Conservation (phyloP, 1,139 yeast species). For the Martiniozyma asiatica region DNA sequence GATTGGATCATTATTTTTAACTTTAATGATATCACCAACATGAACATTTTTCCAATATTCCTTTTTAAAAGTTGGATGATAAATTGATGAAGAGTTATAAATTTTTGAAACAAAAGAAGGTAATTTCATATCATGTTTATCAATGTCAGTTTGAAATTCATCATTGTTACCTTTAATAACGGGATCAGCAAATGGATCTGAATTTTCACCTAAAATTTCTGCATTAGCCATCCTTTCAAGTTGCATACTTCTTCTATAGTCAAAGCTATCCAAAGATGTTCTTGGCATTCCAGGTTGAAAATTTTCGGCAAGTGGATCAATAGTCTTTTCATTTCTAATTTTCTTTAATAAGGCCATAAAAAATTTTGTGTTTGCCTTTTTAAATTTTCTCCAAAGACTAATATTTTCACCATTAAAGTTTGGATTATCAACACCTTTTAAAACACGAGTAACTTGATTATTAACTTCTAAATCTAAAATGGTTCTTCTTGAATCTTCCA, state of each 20-base stretch:
- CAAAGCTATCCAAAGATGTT: slow-evolving; percentile 22
- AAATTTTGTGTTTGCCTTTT: slow-evolving; percentile 38
- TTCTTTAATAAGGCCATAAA: slow-evolving; percentile 19
- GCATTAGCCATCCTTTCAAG: slow-evolving; percentile 7
- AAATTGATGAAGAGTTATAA: slow-evolving; percentile 8
- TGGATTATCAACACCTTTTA: slow-evolving; percentile 58
- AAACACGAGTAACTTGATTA: slow-evolving; percentile 71
- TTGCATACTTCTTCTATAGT: slow-evolving; percentile 19
- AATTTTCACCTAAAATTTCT: slow-evolving; percentile 9
- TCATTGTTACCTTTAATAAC: slow-evolving; percentile 10
- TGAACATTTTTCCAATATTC: slow-evolving; percentile 79
- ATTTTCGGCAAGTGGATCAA: slow-evolving; percentile 26
- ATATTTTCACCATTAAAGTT: slow-evolving; percentile 66
- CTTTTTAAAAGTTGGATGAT: slow-evolving; percentile 38
- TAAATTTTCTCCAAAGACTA: slow-evolving; percentile 54
- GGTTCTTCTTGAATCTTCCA: slow-evolving; percentile 86
- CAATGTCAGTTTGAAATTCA: slow-evolving; percentile 4
- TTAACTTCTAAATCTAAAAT: slow-evolving; percentile 73
- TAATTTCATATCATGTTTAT: slow-evolving; percentile 8
- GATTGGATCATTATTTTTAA: slow-evolving; percentile 78
- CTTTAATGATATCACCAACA: slow-evolving; percentile 82
- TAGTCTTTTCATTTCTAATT: slow-evolving; percentile 19
- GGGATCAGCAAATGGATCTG: slow-evolving; percentile 17
- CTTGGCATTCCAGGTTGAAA: slow-evolving; percentile 22
- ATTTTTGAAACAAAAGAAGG: slow-evolving; percentile 20